These are phyloP conservation scores for Capsella bursapastoris DNA, from an alignment of 345 rosid species.

Conservation along the genomic window DNA sequence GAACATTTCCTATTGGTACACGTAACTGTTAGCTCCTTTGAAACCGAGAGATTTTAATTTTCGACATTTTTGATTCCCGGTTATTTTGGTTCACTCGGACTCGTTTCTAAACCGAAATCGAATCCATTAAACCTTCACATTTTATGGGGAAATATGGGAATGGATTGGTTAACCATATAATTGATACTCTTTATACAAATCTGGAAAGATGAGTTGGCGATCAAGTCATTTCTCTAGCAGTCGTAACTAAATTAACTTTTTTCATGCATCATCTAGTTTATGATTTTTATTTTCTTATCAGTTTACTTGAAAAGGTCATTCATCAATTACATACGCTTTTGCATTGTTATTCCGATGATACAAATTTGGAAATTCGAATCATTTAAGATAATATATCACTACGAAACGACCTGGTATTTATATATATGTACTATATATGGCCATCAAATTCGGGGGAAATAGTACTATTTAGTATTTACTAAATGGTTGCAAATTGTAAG, in stretches of 20 bases:
- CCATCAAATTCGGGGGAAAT: not conserved
- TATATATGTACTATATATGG: too few species aligned
- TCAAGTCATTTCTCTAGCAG: slow-evolving; percentile 41
- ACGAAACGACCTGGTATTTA: too few species aligned
- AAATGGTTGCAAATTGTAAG: not conserved
- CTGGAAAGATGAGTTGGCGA: slow-evolving; percentile 38
- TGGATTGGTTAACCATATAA: not conserved
- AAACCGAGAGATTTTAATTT: not conserved
- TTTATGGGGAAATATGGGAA: slow-evolving; percentile 7
- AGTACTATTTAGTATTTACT: not conserved
- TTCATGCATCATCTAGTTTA: too few species aligned
- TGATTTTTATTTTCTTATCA: not conserved
- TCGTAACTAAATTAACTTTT: slow-evolving; percentile 7
- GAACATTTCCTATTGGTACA: slow-evolving; percentile 29
- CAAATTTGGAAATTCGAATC: slow-evolving; percentile 46
- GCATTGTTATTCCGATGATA: slow-evolving; percentile 9
- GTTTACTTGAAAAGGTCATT: not conserved
- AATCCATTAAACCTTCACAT: not conserved
- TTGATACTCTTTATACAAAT: too few species aligned
- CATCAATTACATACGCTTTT: slow-evolving; percentile 20
- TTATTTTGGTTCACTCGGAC: slow-evolving; percentile 8
- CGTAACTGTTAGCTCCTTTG: not conserved
- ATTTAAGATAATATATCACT: slow-evolving; percentile 26
- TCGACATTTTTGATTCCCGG: slow-evolving; percentile 36
- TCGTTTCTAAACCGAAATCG: slow-evolving; percentile 27